Evolutionary conservation across 257 asterid genomes (phyloP), one percentile per base, ranked within the genome.

Genomic region (Jacaranda mimosifolia): DNA sequence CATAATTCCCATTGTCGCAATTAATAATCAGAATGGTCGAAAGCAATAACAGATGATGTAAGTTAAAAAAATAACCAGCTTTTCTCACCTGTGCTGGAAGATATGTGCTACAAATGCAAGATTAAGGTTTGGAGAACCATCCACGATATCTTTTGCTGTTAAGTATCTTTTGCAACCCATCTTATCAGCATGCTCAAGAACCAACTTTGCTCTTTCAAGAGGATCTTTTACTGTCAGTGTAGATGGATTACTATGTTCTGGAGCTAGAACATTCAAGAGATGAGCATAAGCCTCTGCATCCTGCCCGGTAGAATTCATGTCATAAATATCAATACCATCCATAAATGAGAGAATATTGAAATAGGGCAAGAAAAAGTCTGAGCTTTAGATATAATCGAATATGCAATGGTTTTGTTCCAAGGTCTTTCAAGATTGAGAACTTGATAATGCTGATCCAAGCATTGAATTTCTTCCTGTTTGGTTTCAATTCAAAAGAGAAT

Each of bases 31-130:
- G 9, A 35, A 49, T 63, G 26, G 45, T 49, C 11, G 4, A 39
- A 45, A 39, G 70, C 51, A 18, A 40, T 4, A 60, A 17, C 32
- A 48, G 70, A n/a, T 19, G 45, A 59, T 56, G 66, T n/a, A 63
- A 36, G 42, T n/a, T 39, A 17, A 75, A 63, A 26, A 65, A 15
- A 35, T 56, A 52, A 56, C 45, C 14, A 42, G 32, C 35, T 67
- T 52, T 57, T 70, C 86, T 76, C 75, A 91, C 99, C 99, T 91
- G 72, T 91, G 99, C 91, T 96, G 99, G 82, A 96, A 96, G 79
- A 96, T 87, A 77, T 90, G 99, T 21, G 99, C 98, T 75, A 96
- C 97, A 84, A 96, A 96, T 64, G 99, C 99, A 79, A 96, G 98
- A 83, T 96, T 96, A 74, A 93, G 99, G 84, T 96, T 96, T 35